Evolutionary conservation across 2,329 filamentous ascomycete genomes (phyloP).

Genomic region (Cytospora leucostoma): DNA sequence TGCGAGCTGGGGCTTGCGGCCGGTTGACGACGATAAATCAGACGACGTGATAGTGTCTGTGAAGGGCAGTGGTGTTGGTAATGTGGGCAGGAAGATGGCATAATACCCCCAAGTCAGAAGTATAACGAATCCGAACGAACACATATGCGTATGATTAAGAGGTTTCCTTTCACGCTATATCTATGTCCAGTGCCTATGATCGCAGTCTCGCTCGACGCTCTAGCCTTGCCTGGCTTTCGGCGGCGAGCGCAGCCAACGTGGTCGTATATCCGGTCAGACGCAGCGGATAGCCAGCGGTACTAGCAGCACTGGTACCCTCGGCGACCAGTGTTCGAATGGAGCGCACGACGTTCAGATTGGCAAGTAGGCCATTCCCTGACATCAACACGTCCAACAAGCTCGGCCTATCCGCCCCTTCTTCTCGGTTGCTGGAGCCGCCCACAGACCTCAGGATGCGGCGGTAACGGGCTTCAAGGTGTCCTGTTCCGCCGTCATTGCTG

Average conservation of each 20-base stretch:
- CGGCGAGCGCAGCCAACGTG: conserved; percentile 54
- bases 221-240: conserved; percentile 44
- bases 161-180: conserved; percentile 14
- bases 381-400: conserved; percentile 51
- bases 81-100: conserved; percentile 87
- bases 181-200: conserved; percentile 15
- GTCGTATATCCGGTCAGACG: conserved; percentile 58
- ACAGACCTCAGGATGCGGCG: conserved; percentile 27
- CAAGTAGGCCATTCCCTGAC: conserved; percentile 57
- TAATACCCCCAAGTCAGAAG: conserved; percentile 36
- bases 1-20: conserved; percentile 86
- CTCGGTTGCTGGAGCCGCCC: conserved; percentile 29
- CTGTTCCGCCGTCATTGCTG: conserved; percentile 33
- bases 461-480: conserved; percentile 26
- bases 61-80: conserved; percentile 90
- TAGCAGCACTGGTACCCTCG: conserved; percentile 42
- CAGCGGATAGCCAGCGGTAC: conserved; percentile 52
- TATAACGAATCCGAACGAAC: conserved; percentile 18
- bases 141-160: conserved; percentile 36
- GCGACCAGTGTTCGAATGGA: conserved; percentile 50
- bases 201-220: conserved; percentile 30
- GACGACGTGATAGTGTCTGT: conserved; percentile 83
- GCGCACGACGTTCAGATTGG: conserved; percentile 55
- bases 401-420: conserved; percentile 37
- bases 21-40: conserved; percentile 66